These are phyloP conservation scores for Pseudogymnoascus sp. DNA, from an alignment of 2,329 filamentous ascomycete species.

Conservation along the genomic window DNA sequence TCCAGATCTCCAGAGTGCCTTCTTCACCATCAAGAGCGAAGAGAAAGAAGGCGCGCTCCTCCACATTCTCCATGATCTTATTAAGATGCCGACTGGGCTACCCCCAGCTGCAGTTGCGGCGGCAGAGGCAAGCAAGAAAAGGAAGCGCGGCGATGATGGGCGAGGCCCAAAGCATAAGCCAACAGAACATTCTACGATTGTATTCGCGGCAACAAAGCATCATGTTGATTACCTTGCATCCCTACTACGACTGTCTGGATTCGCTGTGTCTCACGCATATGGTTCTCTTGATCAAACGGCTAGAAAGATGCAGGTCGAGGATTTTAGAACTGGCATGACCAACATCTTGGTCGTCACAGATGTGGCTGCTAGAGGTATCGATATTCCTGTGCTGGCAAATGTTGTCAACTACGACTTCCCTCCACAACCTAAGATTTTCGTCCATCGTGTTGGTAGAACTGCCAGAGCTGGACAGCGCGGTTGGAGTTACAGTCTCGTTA, in stretches of 20 bases:
- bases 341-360: conserved; percentile 95
- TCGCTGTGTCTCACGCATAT: conserved; percentile 87
- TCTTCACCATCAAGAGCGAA: conserved; percentile 83
- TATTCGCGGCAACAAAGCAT: conserved; percentile 93
- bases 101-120: conserved; percentile 41
- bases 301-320: conserved; percentile 81
- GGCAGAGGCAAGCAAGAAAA: conserved; percentile 50
- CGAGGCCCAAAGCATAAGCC: conserved; percentile 57
- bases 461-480: conserved; percentile 86
- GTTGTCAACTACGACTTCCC: conserved; percentile 99
- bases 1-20: conserved; percentile 88
- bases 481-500: conserved; percentile 90
- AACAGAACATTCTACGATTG: conserved; percentile 83
- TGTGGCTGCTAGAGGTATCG: conserved; percentile 91
- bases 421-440: conserved; percentile 90
- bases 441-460: conserved; percentile 92
- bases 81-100: conserved; percentile 71
- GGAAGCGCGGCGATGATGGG: conserved; percentile 53
- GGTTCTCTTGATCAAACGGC: conserved; percentile 91
- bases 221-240: conserved; percentile 88
- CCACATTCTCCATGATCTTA: conserved; percentile 81
- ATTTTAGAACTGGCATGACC: conserved; percentile 74
- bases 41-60: conserved; percentile 92
- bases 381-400: conserved; percentile 91
- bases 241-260: conserved; percentile 72